Conservation (phyloP, 805 yeast species). For the Metschnikowia lachancei region DNA sequence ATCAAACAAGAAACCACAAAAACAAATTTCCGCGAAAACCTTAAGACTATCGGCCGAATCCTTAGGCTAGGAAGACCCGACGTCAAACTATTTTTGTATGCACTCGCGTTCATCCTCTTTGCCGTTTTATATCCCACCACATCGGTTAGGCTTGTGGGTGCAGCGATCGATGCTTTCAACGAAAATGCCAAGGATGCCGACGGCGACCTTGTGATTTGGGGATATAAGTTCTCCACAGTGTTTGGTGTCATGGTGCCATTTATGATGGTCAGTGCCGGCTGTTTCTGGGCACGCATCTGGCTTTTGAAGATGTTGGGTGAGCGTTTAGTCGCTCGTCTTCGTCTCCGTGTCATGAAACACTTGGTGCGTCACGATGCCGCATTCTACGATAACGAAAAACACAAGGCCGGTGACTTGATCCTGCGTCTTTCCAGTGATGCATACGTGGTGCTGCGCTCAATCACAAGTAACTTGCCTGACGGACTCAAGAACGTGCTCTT, state of each 20-base stretch:
- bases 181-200: slow-evolving; percentile 33
- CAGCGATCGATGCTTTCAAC: slow-evolving; percentile 43
- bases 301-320: slow-evolving; percentile 40
- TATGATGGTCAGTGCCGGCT: slow-evolving; percentile 41
- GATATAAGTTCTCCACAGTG: slow-evolving; percentile 41
- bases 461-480: slow-evolving; percentile 44
- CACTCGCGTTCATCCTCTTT: slow-evolving; percentile 40
- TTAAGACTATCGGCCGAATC: slow-evolving; percentile 38
- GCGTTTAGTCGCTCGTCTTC: slow-evolving; percentile 42
- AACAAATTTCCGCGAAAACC: slow-evolving; percentile 32
- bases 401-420: slow-evolving; percentile 46
- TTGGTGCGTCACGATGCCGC: slow-evolving; percentile 42
- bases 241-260: slow-evolving; percentile 44
- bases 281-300: slow-evolving; percentile 50
- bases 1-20: slow-evolving; percentile 23
- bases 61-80: slow-evolving; percentile 41
- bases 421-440: slow-evolving; percentile 46
- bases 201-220: slow-evolving; percentile 44
- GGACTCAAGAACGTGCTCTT: slow-evolving; percentile 44
- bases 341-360: slow-evolving; percentile 42
- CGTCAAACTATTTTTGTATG: slow-evolving; percentile 34
- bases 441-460: slow-evolving; percentile 43
- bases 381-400: slow-evolving; percentile 43
- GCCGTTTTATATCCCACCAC: slow-evolving; percentile 46
- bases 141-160: slow-evolving; percentile 43